Percentiles rank a stretch among this genome's conserved stretches.
These are phyloP conservation scores for Paragyromitra xinjiangensis DNA, from an alignment of 495 filamentous ascomycete genomes.

Conservation along the genomic window DNA sequence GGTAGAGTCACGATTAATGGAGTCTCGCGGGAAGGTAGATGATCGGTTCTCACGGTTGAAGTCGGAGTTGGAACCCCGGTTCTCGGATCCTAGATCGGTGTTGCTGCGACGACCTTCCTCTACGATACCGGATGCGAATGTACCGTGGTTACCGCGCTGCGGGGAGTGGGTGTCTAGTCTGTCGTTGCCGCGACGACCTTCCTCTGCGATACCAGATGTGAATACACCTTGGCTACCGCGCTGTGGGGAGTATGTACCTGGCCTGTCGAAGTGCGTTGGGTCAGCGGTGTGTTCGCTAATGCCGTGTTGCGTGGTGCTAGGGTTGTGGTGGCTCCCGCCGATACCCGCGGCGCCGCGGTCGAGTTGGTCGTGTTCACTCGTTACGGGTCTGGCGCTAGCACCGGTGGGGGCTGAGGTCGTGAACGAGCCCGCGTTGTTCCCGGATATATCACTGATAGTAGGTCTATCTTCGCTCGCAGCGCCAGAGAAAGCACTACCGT, in stretches of 20 bases:
- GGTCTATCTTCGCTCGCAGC: neutral
- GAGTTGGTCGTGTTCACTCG: neutral
- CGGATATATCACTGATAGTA: constrained; percentile 15
- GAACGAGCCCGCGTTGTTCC: neutral
- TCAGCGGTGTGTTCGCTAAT: neutral
- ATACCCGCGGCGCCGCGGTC: neutral
- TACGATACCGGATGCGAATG: neutral
- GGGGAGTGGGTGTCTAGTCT: neutral
- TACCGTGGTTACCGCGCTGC: neutral
- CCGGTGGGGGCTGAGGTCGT: neutral
- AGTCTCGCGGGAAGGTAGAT: neutral
- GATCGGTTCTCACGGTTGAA: neutral
- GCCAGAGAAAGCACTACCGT: neutral
- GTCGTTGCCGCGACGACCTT: neutral
- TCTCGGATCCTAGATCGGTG: no score
- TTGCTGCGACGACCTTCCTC: neutral
- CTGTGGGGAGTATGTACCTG: neutral
- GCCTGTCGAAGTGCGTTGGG: constrained; percentile 12
- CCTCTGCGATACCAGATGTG: neutral
- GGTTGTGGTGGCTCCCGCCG: neutral
- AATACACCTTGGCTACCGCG: neutral
- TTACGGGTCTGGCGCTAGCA: neutral
- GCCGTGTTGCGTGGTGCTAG: neutral
- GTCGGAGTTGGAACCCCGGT: neutral
- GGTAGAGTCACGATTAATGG: neutral